Evolutionary conservation across 2,329 filamentous ascomycete species (phyloP), one percentile per base, ranked within the genome.

Genomic region (Colletotrichum sp.): DNA sequence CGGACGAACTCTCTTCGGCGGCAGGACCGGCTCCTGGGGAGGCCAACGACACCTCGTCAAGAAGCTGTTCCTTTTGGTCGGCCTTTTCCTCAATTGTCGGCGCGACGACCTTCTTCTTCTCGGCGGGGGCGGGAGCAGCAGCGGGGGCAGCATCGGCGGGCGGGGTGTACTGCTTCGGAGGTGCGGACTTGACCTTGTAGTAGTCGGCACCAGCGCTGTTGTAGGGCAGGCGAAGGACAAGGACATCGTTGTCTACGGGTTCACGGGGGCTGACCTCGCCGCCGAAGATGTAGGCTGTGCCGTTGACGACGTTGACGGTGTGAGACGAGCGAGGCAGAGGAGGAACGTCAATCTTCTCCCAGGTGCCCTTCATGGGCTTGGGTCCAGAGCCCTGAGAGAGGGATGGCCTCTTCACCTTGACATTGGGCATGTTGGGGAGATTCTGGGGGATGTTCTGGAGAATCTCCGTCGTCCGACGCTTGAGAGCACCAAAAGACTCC

Each of bases 251-350:
- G 85, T 96, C 94, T 72, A 93, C 89, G 8, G 93, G 93, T 81
- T 94, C 86, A 64, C 92, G 89, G 5, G 93, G 89, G 62, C 88
- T 85, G 73, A 93, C 84, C 83, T 97, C 95, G 79, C 95, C 95
- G 76, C 95, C 95, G 81, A 96, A 98, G 80, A 98, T 88, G 83
- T 92, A 93, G 57, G 90, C 89, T 52, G 86, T 86, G 30, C 88
- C 86, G 39, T 86, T 86, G 63, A 93, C 82, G 62, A 93, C 89
- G 59, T 94, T 90, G 79, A 96, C 83, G 5, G 91, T 90, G 81
- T 97, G 95, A 1, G 95, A 96, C 2, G 95, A 96, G 70, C 95
- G 92, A 52, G 92, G 91, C 9, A 96, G 88, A 1, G 87, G 78
- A 5, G 90, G 88, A 39, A 90, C 81, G 55, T 87, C 82, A 79